phyloP scores from a whole-genome alignment of 768 basidiomycete genomes.

The Cubamyces sp. region DNA sequence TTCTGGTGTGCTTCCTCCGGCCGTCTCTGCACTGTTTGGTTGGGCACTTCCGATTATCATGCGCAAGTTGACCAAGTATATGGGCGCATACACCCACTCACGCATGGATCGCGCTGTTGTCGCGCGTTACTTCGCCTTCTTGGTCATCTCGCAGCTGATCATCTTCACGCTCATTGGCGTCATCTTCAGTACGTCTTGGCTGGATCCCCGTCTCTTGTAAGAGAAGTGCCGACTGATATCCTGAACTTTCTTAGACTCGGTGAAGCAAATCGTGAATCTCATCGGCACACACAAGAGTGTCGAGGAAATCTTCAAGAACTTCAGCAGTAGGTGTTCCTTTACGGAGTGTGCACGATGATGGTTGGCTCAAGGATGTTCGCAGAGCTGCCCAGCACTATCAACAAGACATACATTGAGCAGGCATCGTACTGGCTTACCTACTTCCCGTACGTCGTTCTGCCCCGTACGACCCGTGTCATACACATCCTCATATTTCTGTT shows the following conservation, averaged over 20 bases:
- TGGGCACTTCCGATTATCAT: constrained; percentile 92
- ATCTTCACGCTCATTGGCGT: constrained; percentile 95
- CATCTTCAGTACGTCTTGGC: constrained; percentile 66
- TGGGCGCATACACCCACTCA: constrained; percentile 71
- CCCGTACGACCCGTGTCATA: not conserved
- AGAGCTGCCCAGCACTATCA: constrained; percentile 76
- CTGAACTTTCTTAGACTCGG: constrained; percentile 31
- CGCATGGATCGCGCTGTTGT: constrained; percentile 89
- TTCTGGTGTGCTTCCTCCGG: constrained; percentile 92
- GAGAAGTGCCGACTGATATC: not conserved
- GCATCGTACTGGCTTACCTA: constrained; percentile 92
- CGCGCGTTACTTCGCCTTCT: constrained; percentile 91
- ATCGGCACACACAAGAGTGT: constrained; percentile 53
- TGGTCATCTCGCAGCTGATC: constrained; percentile 91
- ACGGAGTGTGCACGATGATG: not conserved
- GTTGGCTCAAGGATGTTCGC: not conserved
- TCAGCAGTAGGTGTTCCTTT: constrained; percentile 41
- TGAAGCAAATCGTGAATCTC: constrained; percentile 49
- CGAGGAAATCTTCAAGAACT: constrained; percentile 46
- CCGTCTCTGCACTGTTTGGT: constrained; percentile 85
- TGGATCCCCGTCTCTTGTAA: constrained; percentile 32
- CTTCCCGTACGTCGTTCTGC: constrained; percentile 66
- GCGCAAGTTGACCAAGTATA: constrained; percentile 77
- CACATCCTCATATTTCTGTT: constrained; percentile 12
- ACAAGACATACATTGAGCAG: constrained; percentile 89